Evolutionary conservation across 2,329 filamentous ascomycete genomes (phyloP).

Genomic region (Monosporascus cannonballus): DNA sequence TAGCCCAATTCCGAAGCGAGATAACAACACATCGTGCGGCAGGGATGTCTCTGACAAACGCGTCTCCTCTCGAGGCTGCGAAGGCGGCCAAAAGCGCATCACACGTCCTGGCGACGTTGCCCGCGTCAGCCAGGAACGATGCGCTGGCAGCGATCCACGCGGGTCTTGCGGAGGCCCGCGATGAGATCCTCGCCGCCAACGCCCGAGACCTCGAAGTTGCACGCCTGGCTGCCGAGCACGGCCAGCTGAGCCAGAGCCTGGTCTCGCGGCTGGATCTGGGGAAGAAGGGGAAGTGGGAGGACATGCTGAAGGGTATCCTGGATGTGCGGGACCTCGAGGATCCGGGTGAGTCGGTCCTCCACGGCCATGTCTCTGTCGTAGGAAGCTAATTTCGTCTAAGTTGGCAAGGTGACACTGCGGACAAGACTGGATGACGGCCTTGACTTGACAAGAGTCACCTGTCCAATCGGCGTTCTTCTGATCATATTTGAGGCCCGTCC

Average conservation of each 20-base stretch:
- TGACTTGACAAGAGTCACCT: constrained; percentile 79
- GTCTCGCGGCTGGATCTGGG: constrained; percentile 83
- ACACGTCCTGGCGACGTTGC: constrained; percentile 73
- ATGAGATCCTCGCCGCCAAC: constrained; percentile 81
- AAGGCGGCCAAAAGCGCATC: constrained; percentile 74
- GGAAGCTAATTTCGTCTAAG: constrained; percentile 34
- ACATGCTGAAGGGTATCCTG: constrained; percentile 92
- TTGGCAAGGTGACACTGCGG: constrained; percentile 77
- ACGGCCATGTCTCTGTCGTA: background rate
- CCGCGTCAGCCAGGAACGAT: constrained; percentile 70
- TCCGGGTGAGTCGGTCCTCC: constrained; percentile 56
- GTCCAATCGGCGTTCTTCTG: constrained; percentile 92
- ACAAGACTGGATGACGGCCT: constrained; percentile 84
- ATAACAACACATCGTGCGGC: background rate
- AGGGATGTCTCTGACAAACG: constrained; percentile 83
- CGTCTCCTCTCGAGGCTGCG: constrained; percentile 71
- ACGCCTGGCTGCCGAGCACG: constrained; percentile 64
- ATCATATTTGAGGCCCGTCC: constrained; percentile 98
- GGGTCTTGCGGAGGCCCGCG: constrained; percentile 63
- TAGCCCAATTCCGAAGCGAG: background rate
- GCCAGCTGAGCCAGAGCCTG: constrained; percentile 72
- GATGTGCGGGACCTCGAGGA: constrained; percentile 81
- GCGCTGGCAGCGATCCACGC: constrained; percentile 78
- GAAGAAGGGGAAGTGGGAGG: constrained; percentile 87
- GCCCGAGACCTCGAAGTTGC: constrained; percentile 73